Percentiles rank a stretch among this genome's conserved stretches.
These are phyloP conservation scores for Gossypium turneri DNA, from an alignment of 345 rosid species.

Conservation along the genomic window DNA sequence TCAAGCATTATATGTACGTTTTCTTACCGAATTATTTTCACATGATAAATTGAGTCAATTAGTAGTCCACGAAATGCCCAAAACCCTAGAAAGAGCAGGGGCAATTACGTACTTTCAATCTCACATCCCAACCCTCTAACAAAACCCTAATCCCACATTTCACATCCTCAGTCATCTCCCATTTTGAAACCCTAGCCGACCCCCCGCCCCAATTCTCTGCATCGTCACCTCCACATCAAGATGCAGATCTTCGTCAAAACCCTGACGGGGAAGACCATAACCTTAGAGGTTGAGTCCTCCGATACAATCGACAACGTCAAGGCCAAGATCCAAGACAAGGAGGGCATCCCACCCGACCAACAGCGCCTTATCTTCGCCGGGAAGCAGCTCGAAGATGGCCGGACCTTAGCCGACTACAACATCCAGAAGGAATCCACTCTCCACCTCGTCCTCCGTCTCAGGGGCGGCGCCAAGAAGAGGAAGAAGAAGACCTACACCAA, in stretches of 20 bases:
- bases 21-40: too few relatives aligned
- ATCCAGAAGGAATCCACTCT: constrained; percentile 10
- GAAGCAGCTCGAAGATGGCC: constrained; percentile 13
- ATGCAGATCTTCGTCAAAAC: constrained; percentile 14
- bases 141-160: background rate
- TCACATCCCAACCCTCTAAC: background rate
- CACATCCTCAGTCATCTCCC: background rate
- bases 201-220: background rate
- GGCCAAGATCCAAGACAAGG: constrained; percentile 10
- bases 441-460: constrained; percentile 5
- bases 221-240: background rate
- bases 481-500: constrained; percentile 14
- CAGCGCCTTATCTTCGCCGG: constrained; percentile 7
- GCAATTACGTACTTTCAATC: background rate
- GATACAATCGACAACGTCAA: constrained; percentile 12
- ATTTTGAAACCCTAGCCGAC: background rate
- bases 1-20: too few relatives aligned
- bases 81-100: constrained; percentile 20
- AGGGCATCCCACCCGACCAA: constrained; percentile 4
- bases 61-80: constrained; percentile 10
- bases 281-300: constrained; percentile 4
- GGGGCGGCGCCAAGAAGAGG: constrained; percentile 10
- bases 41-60: background rate
- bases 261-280: constrained; percentile 10
- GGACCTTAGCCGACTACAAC: constrained; percentile 9